Base-by-base conservation (phyloP, 2,329 filamentous ascomycete species). In the Beauveria sp. region DNA sequence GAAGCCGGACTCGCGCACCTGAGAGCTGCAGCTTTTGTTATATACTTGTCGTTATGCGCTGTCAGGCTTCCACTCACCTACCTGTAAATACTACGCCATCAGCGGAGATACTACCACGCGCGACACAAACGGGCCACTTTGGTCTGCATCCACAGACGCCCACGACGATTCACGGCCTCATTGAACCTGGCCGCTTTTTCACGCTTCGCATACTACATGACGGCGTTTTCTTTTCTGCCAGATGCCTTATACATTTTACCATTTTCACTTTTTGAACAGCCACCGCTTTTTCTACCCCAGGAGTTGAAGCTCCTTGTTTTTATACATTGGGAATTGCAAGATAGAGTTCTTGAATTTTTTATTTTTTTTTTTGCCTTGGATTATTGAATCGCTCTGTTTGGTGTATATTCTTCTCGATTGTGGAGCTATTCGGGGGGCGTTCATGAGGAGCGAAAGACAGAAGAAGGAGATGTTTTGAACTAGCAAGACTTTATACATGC, bases 291-390 rank as follows among this genome's bases (percentile, higher is more conserved):
- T 40, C 14, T 18, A 5, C 24, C 18, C 10, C 1, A 28, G 55
- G 28, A 49, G 55, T 58, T 58, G 28, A 22, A 26, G 55, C 55
- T 49, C 28, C 43, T n/a, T 56, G 53, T 56, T 46, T 49, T 14
- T 20, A 46, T 52, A 22, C 47, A 24, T 38, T 34, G 58, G 58
- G 47, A 52, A 38, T 34, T 47, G n/a, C 49, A 53, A 45, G 57
- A 46, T 53, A 60, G 58, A 60, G n/a, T 42, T 40, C 22, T 22
- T 22, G 22, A 22, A 2, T 22, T 22, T 22, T 2, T 22, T 22
- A 2, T 30, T 43, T 24, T 43, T 20, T 46, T 3, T 59, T 5
- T 52, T n/a, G 8, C n/a, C 12, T 34, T 50, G 24, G 3, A 28
- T 52, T 59, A 20, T 22, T 14, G 34, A 38, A 38, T 5, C 18